phyloP scores from a whole-genome alignment of 1,284 basidiomycete genomes.

The Melanopsichium pennsylvanicum region DNA sequence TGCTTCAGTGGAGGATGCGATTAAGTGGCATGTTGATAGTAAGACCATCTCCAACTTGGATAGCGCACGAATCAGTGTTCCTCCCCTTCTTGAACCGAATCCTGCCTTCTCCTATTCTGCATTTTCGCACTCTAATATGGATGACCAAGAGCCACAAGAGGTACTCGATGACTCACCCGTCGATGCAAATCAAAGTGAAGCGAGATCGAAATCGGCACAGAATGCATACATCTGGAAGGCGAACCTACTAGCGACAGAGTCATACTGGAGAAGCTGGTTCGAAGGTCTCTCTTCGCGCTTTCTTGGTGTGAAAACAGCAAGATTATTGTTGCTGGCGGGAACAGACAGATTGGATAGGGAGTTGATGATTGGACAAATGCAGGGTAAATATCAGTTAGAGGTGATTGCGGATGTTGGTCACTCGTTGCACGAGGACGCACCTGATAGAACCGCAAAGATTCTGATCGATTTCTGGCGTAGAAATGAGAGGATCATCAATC shows the following conservation, averaged over 20 bases:
- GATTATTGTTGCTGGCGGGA: slow-evolving; percentile 87
- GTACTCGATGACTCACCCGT: slow-evolving; percentile 1
- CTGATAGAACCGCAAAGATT: slow-evolving; percentile 78
- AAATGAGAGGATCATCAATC: slow-evolving; percentile 73
- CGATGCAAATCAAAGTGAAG: too few relatives aligned
- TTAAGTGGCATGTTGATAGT: slow-evolving; percentile 85
- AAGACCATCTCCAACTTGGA: slow-evolving; percentile 58
- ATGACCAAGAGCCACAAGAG: slow-evolving; percentile 25
- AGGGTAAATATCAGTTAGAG: slow-evolving; percentile 85
- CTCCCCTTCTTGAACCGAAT: slow-evolving; percentile 50
- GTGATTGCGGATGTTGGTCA: slow-evolving; percentile 89
- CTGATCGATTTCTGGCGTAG: slow-evolving; percentile 88
- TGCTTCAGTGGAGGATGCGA: slow-evolving; percentile 79
- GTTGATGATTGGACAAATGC: slow-evolving; percentile 97
- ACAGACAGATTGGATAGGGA: slow-evolving; percentile 90
- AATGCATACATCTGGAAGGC: slow-evolving; percentile 76
- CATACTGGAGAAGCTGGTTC: slow-evolving; percentile 96
- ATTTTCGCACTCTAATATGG: background rate
- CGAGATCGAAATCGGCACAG: background rate
- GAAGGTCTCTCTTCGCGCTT: slow-evolving; percentile 80
- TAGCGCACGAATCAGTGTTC: slow-evolving; percentile 62
- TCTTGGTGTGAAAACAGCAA: slow-evolving; percentile 77
- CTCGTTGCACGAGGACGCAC: slow-evolving; percentile 94
- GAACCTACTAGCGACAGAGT: slow-evolving; percentile 81
- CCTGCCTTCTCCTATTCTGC: slow-evolving; percentile 7